Evolutionary conservation across 2,329 filamentous ascomycete species (phyloP), one percentile per base, ranked within the genome.

Genomic region (Aspergillus fumigatiaffinis): DNA sequence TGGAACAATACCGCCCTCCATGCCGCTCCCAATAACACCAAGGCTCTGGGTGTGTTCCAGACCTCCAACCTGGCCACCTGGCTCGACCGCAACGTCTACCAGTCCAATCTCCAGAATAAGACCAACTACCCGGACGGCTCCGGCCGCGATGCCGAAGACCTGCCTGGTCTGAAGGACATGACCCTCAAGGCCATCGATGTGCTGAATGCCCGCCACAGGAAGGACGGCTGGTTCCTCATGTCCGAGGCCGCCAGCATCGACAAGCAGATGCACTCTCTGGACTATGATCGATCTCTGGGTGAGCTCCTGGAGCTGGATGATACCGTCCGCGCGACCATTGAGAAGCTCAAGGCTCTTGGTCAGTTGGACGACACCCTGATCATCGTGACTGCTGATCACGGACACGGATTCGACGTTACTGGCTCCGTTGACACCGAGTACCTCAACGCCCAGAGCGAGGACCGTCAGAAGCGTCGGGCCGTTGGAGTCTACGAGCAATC

Each of bases 81-180:
- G 90, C 82, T 95, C 10, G 91, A 95, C 76, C 87, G 91, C 63
- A 92, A 94, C 66, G 80, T 95, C 63, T 94, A 90, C 79, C 84
- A 78, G 9, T 77, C 86, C 25, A 92, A 93, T 76, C 78, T 93
- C 25, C 77, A 81, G 63, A 79, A 74, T 49, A 81, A 87, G 60
- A 82, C 82, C 57, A 90, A 92, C 72, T 82, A 88, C 65, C 90
- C 91, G 1, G 79, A 83, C 10, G 90, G 90, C 52, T 81, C 81
- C 60, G 80, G 82, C 46, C 79, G 77, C 17, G 78, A 88, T 44
- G 90, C 90, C 4, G 79, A 82, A 7, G 90, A 94, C 68, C 84
- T 93, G 28, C 91, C 91, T 0, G 91, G 91, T 4, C 84, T 94
- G 52, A 93, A 91, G 76, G 89, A 94, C 48, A 95, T 95, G 91